phyloP scores from a whole-genome alignment of 2,329 filamentous ascomycete genomes.

The Curvularia lunata region DNA sequence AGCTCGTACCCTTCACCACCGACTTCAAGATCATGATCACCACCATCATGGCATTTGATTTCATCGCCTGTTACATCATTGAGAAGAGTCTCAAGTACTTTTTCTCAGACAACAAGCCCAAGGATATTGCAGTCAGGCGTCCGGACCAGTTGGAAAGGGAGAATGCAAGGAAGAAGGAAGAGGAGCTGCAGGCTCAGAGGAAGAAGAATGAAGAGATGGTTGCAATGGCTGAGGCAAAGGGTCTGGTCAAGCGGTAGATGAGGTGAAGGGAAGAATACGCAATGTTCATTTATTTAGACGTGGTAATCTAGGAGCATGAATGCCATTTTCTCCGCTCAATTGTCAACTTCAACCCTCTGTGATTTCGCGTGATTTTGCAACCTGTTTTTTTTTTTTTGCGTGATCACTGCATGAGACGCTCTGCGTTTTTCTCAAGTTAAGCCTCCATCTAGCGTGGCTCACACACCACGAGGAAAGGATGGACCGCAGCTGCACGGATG shows the following conservation, averaged over 20 bases:
- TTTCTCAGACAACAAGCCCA: constrained; percentile 91
- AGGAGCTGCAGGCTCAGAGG: constrained; percentile 51
- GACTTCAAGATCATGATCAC: constrained; percentile 93
- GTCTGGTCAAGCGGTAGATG: constrained; percentile 15
- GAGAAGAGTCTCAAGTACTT: constrained; percentile 83
- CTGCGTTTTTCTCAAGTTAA: not conserved
- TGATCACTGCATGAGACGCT: not conserved
- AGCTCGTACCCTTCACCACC: constrained; percentile 83
- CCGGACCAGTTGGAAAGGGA: constrained; percentile 86
- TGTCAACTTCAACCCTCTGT: not conserved
- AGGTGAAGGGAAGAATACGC: not conserved
- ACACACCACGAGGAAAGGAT: constrained; percentile 19
- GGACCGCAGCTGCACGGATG: constrained; percentile 6
- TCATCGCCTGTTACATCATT: constrained; percentile 82
- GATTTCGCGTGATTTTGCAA: not conserved
- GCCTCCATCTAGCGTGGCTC: constrained; percentile 4
- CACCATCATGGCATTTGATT: constrained; percentile 84
- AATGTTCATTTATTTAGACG: constrained; percentile 2
- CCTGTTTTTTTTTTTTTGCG: not conserved
- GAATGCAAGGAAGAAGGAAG: constrained; percentile 68
- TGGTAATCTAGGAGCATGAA: constrained; percentile 6
- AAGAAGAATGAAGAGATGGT: constrained; percentile 44
- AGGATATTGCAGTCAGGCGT: constrained; percentile 87
- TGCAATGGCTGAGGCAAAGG: constrained; percentile 30
- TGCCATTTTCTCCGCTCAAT: constrained; percentile 5